phyloP scores from a whole-genome alignment of 2,329 filamentous ascomycete species.

The Cladobotryum protrusum region DNA sequence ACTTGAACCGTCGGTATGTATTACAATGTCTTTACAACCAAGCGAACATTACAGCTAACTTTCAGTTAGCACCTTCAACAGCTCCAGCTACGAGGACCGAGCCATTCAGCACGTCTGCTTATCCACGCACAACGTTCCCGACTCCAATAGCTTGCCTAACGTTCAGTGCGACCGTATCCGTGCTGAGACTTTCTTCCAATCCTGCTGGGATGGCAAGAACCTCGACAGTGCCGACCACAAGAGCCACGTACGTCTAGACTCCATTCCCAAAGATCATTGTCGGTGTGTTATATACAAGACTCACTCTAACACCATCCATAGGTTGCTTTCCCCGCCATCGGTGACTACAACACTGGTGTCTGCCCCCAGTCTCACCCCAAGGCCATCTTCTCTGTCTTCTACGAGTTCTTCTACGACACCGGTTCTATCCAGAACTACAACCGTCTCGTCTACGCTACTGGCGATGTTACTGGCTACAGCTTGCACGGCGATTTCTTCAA shows the following conservation, averaged over 20 bases:
- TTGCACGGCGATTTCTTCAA: slow-evolving; percentile 26
- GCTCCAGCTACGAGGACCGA: slow-evolving; percentile 36
- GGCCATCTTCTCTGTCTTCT: slow-evolving; percentile 38
- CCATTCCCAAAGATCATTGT: too few species aligned
- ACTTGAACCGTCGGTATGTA: slow-evolving; percentile 39
- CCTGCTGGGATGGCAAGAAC: slow-evolving; percentile 57
- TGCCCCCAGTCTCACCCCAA: slow-evolving; percentile 32
- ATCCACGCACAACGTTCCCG: slow-evolving; percentile 25
- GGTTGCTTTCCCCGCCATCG: slow-evolving; percentile 22
- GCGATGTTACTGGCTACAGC: slow-evolving; percentile 23
- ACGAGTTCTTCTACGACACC: slow-evolving; percentile 42
- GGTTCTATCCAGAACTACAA: slow-evolving; percentile 21
- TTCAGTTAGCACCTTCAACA: slow-evolving; percentile 32
- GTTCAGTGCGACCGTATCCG: slow-evolving; percentile 47
- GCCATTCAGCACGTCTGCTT: slow-evolving; percentile 54
- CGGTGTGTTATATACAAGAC: too few species aligned
- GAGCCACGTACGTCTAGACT: slow-evolving; percentile 38
- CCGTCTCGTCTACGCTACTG: slow-evolving; percentile 21
- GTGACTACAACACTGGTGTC: slow-evolving; percentile 11
- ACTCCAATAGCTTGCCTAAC: slow-evolving; percentile 43
- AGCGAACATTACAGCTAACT: background rate
- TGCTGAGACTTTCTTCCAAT: slow-evolving; percentile 51
- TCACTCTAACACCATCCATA: slow-evolving; percentile 2
- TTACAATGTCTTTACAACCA: background rate
- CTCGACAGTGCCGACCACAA: slow-evolving; percentile 49